Conservation (phyloP, 2,329 filamentous ascomycete genomes). For the Aureobasidium subglaciale region DNA sequence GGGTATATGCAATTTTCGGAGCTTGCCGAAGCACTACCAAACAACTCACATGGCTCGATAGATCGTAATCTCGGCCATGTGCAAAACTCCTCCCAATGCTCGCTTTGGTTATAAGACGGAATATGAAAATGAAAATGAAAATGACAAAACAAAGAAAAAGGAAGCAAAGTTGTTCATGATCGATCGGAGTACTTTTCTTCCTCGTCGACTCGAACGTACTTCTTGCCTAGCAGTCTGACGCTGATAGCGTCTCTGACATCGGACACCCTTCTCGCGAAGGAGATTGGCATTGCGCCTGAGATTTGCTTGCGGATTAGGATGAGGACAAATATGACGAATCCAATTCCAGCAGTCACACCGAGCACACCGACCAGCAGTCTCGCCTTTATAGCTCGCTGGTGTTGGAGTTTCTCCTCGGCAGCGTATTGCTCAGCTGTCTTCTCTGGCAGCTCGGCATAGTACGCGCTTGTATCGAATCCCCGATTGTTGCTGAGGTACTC, state of each 20-base stretch:
- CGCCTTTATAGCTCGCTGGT: not conserved
- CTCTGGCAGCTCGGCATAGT: slow-evolving; percentile 23
- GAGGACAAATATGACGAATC: slow-evolving; percentile 13
- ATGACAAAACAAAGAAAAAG: not conserved
- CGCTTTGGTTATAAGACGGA: slow-evolving; percentile 7
- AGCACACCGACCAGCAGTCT: not conserved
- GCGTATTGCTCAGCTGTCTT: not conserved
- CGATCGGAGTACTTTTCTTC: slow-evolving; percentile 17
- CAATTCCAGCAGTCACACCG: slow-evolving; percentile 1
- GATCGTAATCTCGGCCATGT: not conserved
- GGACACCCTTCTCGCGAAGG: not conserved
- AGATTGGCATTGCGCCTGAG: not conserved
- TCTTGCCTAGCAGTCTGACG: slow-evolving; percentile 17
- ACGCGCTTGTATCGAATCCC: slow-evolving; percentile 29
- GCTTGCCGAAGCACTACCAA: not conserved
- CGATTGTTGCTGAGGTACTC: slow-evolving; percentile 26
- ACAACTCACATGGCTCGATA: not conserved
- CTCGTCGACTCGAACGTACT: slow-evolving; percentile 19
- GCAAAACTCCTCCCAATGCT: slow-evolving; percentile 9
- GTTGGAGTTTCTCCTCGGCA: not conserved
- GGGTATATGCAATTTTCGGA: not conserved
- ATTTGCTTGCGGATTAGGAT: slow-evolving; percentile 4
- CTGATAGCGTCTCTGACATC: slow-evolving; percentile 16
- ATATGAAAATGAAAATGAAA: not conserved
- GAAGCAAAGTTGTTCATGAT: not conserved